phyloP scores from a whole-genome alignment of 768 basidiomycete species.

The Auricularia sp. region DNA sequence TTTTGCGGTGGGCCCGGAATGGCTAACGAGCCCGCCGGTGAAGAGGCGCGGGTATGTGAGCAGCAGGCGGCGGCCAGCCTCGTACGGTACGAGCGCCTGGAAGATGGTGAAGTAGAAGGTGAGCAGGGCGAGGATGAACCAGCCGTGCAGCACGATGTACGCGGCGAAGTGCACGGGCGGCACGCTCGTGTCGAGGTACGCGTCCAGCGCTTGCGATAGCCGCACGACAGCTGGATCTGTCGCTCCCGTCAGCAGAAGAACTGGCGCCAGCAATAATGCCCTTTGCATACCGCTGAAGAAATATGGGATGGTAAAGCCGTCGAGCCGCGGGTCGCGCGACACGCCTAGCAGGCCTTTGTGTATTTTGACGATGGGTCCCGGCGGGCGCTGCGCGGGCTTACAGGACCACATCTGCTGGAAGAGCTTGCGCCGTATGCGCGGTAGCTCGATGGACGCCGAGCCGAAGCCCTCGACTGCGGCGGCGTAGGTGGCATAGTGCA shows the following conservation, averaged over 20 bases:
- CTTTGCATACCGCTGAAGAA: slow-evolving; percentile 5
- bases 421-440: slow-evolving; percentile 1
- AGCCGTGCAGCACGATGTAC: slow-evolving; percentile 2
- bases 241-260: too few relatives aligned
- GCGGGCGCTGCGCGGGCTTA: neutral
- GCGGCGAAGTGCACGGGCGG: slow-evolving; percentile 7
- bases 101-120: slow-evolving; percentile 5
- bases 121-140: neutral
- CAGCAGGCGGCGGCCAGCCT: neutral
- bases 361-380: neutral
- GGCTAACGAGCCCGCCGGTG: slow-evolving; percentile 1
- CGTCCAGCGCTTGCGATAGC: slow-evolving; percentile 5
- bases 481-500: slow-evolving; percentile 6
- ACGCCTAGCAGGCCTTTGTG: neutral
- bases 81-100: slow-evolving; percentile 2
- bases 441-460: neutral
- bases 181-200: neutral
- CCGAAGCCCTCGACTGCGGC: slow-evolving; percentile 7
- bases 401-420: neutral
- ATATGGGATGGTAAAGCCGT: slow-evolving; percentile 6
- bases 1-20: neutral
- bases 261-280: too few relatives aligned
- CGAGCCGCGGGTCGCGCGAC: neutral
- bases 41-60: slow-evolving; percentile 4
- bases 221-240: slow-evolving; percentile 8